Base-by-base conservation (phyloP, 2,329 filamentous ascomycete genomes). In the Fusarium multiceps region DNA sequence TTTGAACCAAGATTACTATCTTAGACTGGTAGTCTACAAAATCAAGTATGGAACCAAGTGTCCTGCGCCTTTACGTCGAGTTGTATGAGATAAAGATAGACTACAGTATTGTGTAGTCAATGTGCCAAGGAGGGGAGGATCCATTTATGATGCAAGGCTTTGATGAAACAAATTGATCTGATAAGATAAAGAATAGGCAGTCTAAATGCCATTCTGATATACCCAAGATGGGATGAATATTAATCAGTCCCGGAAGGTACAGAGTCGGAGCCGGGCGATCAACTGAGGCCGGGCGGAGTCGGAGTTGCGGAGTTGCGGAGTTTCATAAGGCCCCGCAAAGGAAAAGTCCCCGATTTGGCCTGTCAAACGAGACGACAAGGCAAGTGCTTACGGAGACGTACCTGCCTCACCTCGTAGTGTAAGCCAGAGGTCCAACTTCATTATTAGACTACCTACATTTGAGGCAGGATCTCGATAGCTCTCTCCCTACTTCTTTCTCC, bases 241-340 rank as follows among this genome's bases (percentile, higher is more conserved):
- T 18, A 18, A 23, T 20, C 16, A 30, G 20, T 48, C 25, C 25
- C 9, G n/a, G 20, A 30, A 14, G 30, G 27, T 34, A 16, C 14
- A 40, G 32, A 37, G 55, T 71, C 74, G 72, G 73, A 74, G 63
- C 72, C 74, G 72, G 73, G 69, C 69, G 42, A 70, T 59, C 64
- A 69, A 62, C 66, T 65, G 21, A 61, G 48, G 28, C 53, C 20
- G 14, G 49, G 56, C 28, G 64, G 75, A 75, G 72, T 61, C 27
- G 58, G 55, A 72, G 55, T 70, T 77, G 74, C 75, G 76, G 76
- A 77, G 54, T 76, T 77, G 75, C 73, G 72, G 74, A 75, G 63
- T 75, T 75, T 75, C 57, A 45, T 37, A 64, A 34, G 23, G 55
- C 43, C 48, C 62, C 49, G 62, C 23, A 28, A 4, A 23, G 37